These are phyloP conservation scores for Pinus albicaulis DNA, from an alignment of 75 land plant species.

Conservation along the genomic window DNA sequence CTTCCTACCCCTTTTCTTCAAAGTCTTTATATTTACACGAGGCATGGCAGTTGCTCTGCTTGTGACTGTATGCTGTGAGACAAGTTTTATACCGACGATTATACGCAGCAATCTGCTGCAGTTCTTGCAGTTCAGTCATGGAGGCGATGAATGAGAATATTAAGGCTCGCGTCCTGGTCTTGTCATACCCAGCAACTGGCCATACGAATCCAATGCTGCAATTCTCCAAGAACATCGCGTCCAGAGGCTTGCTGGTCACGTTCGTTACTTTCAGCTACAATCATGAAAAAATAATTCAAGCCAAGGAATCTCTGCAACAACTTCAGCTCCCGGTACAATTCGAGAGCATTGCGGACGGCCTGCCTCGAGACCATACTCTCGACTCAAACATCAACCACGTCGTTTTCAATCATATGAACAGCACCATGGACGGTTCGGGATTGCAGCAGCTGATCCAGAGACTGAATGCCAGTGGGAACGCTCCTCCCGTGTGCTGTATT, in stretches of 20 bases:
- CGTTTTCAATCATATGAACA: neutral
- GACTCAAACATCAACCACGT: neutral
- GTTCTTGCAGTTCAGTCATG: neutral
- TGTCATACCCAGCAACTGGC: slow-evolving; percentile 8
- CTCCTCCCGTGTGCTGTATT: slow-evolving; percentile 5
- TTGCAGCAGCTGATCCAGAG: neutral
- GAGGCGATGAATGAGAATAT: too few relatives aligned
- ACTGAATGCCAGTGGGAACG: neutral
- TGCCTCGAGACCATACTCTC: neutral
- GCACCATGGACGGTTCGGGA: slow-evolving; percentile 1
- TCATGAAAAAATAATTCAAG: neutral
- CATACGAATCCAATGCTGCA: slow-evolving; percentile 9
- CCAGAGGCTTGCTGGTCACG: neutral
- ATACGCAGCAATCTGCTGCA: too few relatives aligned
- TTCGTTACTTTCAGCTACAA: slow-evolving; percentile 3
- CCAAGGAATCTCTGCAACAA: slow-evolving; percentile 2
- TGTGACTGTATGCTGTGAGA: too few relatives aligned
- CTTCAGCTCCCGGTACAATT: neutral
- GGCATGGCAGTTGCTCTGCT: too few relatives aligned
- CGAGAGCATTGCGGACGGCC: slow-evolving; percentile 6
- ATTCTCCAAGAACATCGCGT: slow-evolving; percentile 1
- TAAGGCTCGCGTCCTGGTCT: neutral
- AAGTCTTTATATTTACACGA: too few relatives aligned
- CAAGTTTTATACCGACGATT: too few relatives aligned
- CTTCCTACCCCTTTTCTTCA: too few relatives aligned